Evolutionary conservation across 2,329 filamentous ascomycete genomes (phyloP), one percentile per base, ranked within the genome.

Genomic region (Fusarium nematophilum): DNA sequence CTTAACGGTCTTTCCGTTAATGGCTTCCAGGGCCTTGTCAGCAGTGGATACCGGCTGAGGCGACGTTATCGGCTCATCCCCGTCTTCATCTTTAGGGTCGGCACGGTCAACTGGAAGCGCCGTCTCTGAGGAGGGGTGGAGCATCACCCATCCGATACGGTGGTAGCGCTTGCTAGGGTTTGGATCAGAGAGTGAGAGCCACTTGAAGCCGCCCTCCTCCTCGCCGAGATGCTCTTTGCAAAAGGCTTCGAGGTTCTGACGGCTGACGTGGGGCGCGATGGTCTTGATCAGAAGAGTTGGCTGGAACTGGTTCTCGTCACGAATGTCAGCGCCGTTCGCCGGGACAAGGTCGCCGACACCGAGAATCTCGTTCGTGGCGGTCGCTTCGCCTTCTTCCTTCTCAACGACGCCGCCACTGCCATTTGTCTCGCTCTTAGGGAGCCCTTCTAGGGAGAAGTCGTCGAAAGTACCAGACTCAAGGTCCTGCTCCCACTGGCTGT

Each of bases 151-250:
- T 17, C 95, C 95, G 75, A 99, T 98, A 17, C 95, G 90, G 73
- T 99, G 95, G 71, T 93, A 99, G 62, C 96, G 90, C 79, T 99
- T 99, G 70, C 92, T 90, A 2, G 95, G 95, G 71, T 99, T 99
- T 0, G 95, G 95, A 69, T 99, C 95, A 65, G 93, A 97, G 43
- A 99, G 83, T 27, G 94, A 98, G 5, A 99, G 82, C 88, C 94
- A 98, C 72, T 94, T 96, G 79, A 95, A 97, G 3, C 94, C 94
- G 46, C 93, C 93, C 62, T 95, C 90, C 39, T 89, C 90, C 69
- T 97, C 93, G 11, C 94, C 93, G 4, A 98, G 85, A 72, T 97
- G 90, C 74, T 97, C 93, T 72, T 93, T 95, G 77, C 93, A 97
- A 70, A 98, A 97, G 3, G 88, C 88, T 75, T 99, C 95, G 15